Evolutionary conservation across 495 filamentous ascomycete species (phyloP).

Genomic region (Daldinia decipiens): DNA sequence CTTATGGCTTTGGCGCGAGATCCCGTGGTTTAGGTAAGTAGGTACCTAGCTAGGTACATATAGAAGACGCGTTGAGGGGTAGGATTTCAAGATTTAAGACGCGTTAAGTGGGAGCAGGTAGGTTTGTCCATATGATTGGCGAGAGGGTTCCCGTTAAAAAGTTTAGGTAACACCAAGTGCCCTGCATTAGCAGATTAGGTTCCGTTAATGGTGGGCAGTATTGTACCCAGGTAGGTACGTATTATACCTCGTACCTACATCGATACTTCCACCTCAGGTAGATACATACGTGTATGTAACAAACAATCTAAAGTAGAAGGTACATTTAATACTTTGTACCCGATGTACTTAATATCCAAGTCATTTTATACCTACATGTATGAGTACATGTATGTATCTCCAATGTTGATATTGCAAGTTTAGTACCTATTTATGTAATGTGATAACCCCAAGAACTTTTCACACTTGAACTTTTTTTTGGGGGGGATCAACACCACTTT

Average conservation of each 20-base stretch:
- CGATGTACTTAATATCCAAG: not conserved
- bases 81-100: conserved; percentile 4
- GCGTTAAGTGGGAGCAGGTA: conserved; percentile 28
- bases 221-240: not conserved
- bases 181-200: not conserved
- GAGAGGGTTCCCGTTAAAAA: not conserved
- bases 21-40: not conserved
- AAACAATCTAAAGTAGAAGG: not conserved
- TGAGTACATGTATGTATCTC: not conserved
- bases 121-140: not conserved
- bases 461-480: not conserved
- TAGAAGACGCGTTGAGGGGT: conserved; percentile 36
- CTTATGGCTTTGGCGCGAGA: not conserved
- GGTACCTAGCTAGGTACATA: not conserved
- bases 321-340: not conserved
- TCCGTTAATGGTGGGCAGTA: too few relatives aligned
- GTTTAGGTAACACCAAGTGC: not conserved
- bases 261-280: too few relatives aligned
- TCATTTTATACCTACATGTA: too few relatives aligned
- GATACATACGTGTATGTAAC: too few relatives aligned
- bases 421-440: not conserved
- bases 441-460: not conserved
- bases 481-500: conserved; percentile 12
- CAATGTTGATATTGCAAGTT: conserved; percentile 1
- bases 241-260: not conserved